phyloP scores from a whole-genome alignment of 495 filamentous ascomycete genomes.

The Margaritispora aquatica region DNA sequence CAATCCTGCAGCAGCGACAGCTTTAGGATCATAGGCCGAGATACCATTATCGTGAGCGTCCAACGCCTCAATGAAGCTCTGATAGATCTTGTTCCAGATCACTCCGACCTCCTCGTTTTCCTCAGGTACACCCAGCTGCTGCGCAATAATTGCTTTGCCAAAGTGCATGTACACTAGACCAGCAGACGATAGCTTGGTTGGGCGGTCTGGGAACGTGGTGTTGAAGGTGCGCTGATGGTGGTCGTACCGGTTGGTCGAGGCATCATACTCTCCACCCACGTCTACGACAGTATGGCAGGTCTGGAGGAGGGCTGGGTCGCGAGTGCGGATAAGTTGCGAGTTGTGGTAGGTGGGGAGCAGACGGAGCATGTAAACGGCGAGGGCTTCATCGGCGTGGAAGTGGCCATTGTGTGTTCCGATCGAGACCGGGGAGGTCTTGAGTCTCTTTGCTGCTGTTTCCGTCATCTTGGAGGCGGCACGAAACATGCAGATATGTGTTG shows the following conservation, averaged over 20 bases:
- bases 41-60: constrained; percentile 98
- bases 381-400: constrained; percentile 98
- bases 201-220: constrained; percentile 65
- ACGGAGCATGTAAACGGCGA: constrained; percentile 95
- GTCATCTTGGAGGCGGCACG: constrained; percentile 45
- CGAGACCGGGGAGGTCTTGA: constrained; percentile 56
- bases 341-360: constrained; percentile 73
- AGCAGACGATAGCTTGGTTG: constrained; percentile 86
- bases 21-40: constrained; percentile 63
- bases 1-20: constrained; percentile 55
- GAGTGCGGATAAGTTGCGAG: constrained; percentile 75
- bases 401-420: constrained; percentile 88
- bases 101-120: constrained; percentile 62
- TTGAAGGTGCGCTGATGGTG: constrained; percentile 93
- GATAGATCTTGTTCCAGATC: constrained; percentile 85
- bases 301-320: constrained; percentile 70
- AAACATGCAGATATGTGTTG: constrained; percentile 20
- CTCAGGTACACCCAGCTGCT: constrained; percentile 52
- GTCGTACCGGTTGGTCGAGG: constrained; percentile 73
- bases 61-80: constrained; percentile 88
- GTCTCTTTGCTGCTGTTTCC: constrained; percentile 61
- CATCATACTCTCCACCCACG: constrained; percentile 85
- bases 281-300: constrained; percentile 94
- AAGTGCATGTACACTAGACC: constrained; percentile 96
- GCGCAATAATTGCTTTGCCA: constrained; percentile 71